Percentiles rank a stretch among this genome's conserved stretches.
Evolutionary conservation across 306 rosid genomes (phyloP).

Genomic region (Vigna radiata): DNA sequence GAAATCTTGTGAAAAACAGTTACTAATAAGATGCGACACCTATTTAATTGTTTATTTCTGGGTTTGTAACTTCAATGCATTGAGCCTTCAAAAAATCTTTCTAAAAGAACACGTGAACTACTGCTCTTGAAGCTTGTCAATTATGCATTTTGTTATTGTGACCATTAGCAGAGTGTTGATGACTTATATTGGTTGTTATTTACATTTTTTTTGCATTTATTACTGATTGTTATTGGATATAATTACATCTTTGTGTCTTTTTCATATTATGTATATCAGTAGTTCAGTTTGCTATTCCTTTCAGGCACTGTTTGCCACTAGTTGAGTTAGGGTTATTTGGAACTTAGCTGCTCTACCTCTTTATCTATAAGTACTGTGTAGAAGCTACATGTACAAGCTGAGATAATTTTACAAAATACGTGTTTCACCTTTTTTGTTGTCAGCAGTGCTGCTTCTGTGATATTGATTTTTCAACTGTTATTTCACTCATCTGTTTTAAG

Average conservation of each 20-base stretch:
- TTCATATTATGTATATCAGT: no score
- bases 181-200: neutral
- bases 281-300: no score
- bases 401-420: neutral
- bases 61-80: slow-evolving; percentile 20
- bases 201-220: neutral
- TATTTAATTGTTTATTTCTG: slow-evolving; percentile 25
- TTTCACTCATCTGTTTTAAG: slow-evolving; percentile 19
- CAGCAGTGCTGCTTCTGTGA: slow-evolving; percentile 27
- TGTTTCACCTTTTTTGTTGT: neutral
- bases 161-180: neutral
- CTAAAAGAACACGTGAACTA: no score
- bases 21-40: neutral
- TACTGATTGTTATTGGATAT: neutral
- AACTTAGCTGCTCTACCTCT: neutral
- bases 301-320: neutral
- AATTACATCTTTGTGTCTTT: no score
- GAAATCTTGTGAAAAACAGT: slow-evolving; percentile 15
- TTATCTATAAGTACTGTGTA: neutral
- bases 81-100: no score
- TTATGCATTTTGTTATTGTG: slow-evolving; percentile 30
- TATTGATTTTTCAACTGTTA: slow-evolving; percentile 19
- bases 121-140: no score
- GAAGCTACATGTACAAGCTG: neutral
- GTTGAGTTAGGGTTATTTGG: neutral